Evolutionary conservation across 805 yeast genomes (phyloP), one percentile per base, ranked within the genome.

Genomic region (Candida stauntonica): DNA sequence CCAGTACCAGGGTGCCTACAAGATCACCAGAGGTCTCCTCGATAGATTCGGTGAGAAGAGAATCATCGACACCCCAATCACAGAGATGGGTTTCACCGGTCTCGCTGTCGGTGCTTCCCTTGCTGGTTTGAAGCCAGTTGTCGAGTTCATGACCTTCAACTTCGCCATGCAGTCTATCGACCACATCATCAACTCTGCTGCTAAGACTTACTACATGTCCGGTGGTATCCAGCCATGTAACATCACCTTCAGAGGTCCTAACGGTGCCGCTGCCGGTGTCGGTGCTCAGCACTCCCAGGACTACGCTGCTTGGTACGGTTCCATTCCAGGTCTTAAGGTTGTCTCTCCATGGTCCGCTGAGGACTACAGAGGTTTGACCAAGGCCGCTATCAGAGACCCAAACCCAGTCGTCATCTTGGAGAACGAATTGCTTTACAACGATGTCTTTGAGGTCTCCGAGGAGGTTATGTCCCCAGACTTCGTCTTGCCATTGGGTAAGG

Each of bases 121-220:
- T 55, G 72, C 75, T 43, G 84, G 76, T 42, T 91, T 93, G 62
- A 87, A 86, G 68, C 99, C 99, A 52, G 79, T 93, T 55, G 87
- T 93, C 62, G 99, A 93, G 72, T 93, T 93, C 70, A 93, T 93
- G 99, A 91, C 98, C 17, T 88, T 91, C 73, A 93, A 93, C 78
- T 93, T 93, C 64, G 97, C 99, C 59, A 91, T 93, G 99, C 99
- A 93, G 73, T 85, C 99, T 52, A 93, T 93, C 63, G 99, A 93
- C 68, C 98, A 93, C 55, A 93, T 93, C 67, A 77, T 93, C 68
- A 93, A 93, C 77, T 89, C 98, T 41, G 98, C 97, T 38, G 99
- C 98, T 48, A 93, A 91, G 76, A 93, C 99, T 35, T 87, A 80
- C 68, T 93, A 93, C 74, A 93, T 93, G 99, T 86, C 96, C 48